Percentiles rank a stretch among this genome's conserved stretches.
Conservation (phyloP, 140 eudicot genomes). For the Bidens hawaiensis region DNA sequence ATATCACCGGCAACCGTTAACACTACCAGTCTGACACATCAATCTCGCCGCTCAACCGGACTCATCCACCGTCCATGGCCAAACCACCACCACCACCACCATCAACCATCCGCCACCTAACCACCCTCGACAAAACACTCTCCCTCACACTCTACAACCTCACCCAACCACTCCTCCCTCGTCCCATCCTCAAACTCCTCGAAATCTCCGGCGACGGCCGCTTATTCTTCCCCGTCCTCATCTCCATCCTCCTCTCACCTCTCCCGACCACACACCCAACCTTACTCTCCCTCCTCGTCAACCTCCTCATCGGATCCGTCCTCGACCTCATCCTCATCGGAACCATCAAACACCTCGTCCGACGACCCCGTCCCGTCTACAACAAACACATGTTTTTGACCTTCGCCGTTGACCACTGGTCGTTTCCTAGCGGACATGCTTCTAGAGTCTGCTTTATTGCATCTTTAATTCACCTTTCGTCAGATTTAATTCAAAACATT, state of each 20-base stretch:
- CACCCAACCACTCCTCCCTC: constrained; percentile 57
- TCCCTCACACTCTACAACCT: constrained; percentile 57
- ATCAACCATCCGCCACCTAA: constrained; percentile 37
- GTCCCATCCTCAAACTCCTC: constrained; percentile 55
- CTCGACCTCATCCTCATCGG: too few relatives aligned
- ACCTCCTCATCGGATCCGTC: too few relatives aligned
- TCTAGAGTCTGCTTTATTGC: constrained; percentile 66
- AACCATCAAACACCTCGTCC: constrained; percentile 50
- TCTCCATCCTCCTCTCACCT: too few relatives aligned
- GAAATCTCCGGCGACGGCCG: constrained; percentile 90
- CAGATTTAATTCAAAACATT: constrained; percentile 3
- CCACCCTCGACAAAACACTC: constrained; percentile 38
- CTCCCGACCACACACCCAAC: constrained; percentile 17
- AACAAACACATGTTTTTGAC: constrained; percentile 57
- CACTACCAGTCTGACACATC: too few relatives aligned
- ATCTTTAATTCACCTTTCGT: constrained; percentile 30
- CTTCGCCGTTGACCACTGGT: constrained; percentile 69
- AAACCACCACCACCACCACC: constrained; percentile 24
- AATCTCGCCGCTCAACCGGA: constrained; percentile 5
- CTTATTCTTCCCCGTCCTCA: constrained; percentile 77
- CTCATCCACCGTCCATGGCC: neutral
- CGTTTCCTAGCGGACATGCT: constrained; percentile 87
- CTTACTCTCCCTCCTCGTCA: constrained; percentile 23
- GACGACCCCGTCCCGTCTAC: constrained; percentile 71
- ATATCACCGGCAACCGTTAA: neutral